These are phyloP conservation scores for Nakataea oryzae DNA, from an alignment of 2,329 filamentous ascomycete genomes.

Conservation along the genomic window DNA sequence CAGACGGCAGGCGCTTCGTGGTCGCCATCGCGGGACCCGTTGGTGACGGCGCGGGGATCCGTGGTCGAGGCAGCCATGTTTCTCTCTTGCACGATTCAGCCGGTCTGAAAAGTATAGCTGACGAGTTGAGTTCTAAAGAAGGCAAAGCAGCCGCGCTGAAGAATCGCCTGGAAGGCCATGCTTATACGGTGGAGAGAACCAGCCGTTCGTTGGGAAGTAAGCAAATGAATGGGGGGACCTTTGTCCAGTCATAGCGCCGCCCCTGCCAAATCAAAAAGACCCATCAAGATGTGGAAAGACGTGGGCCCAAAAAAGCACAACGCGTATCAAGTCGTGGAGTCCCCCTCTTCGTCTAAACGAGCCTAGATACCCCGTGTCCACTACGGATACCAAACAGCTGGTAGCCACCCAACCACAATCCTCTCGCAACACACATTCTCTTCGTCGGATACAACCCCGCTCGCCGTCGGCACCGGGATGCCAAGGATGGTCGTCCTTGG, in stretches of 20 bases:
- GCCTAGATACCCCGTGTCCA: no score
- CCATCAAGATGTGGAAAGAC: background rate
- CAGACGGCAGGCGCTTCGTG: conserved; percentile 17
- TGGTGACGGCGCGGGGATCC: background rate
- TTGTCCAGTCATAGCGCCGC: background rate
- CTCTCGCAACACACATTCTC: background rate
- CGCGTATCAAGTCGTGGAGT: background rate
- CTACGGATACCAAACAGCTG: background rate
- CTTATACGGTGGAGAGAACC: no score
- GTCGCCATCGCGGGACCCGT: background rate
- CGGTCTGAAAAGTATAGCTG: no score
- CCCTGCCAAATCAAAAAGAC: background rate
- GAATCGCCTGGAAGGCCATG: no score
- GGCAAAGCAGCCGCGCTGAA: no score
- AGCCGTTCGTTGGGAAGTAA: background rate
- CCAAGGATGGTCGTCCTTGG: background rate
- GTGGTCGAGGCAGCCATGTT: no score
- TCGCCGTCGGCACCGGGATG: background rate
- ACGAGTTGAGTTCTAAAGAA: no score
- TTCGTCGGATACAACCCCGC: background rate
- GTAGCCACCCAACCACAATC: background rate
- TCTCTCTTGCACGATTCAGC: no score
- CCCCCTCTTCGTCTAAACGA: background rate
- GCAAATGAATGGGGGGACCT: background rate
- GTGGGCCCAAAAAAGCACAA: background rate